phyloP scores from a whole-genome alignment of 2,329 filamentous ascomycete species.

The Penicillium brasilianum region DNA sequence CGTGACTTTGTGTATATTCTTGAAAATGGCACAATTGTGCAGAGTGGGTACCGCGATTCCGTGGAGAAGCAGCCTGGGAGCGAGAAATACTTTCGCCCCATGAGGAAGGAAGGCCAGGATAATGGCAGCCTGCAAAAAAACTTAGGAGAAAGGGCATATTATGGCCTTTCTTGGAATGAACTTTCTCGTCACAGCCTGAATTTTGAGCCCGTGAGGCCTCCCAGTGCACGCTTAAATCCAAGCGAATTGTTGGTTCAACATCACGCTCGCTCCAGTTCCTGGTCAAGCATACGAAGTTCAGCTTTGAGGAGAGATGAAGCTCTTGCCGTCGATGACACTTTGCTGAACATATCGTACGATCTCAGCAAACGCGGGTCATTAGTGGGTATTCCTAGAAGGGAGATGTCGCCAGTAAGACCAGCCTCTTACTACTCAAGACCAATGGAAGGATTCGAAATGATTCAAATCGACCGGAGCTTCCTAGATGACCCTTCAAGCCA shows the following conservation, averaged over 20 bases:
- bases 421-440: not conserved
- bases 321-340: not conserved
- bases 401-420: not conserved
- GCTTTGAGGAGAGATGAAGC: not conserved
- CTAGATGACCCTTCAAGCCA: not conserved
- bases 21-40: constrained; percentile 69
- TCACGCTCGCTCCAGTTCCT: constrained; percentile 21
- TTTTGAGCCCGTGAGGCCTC: not conserved
- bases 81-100: constrained; percentile 25
- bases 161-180: not conserved
- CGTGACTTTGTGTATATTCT: constrained; percentile 82
- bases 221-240: constrained; percentile 6
- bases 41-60: constrained; percentile 68
- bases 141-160: not conserved
- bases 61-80: constrained; percentile 50
- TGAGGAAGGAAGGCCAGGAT: not conserved
- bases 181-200: not conserved
- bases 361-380: constrained; percentile 12
- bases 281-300: constrained; percentile 16
- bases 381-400: not conserved
- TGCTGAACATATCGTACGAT: not conserved
- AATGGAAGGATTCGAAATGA: constrained; percentile 21
- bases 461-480: constrained; percentile 6
- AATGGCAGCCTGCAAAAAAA: not conserved
- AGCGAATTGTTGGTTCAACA: constrained; percentile 20